Conservation (phyloP, 352 stramenopile species). For the Pythium monospermum region DNA sequence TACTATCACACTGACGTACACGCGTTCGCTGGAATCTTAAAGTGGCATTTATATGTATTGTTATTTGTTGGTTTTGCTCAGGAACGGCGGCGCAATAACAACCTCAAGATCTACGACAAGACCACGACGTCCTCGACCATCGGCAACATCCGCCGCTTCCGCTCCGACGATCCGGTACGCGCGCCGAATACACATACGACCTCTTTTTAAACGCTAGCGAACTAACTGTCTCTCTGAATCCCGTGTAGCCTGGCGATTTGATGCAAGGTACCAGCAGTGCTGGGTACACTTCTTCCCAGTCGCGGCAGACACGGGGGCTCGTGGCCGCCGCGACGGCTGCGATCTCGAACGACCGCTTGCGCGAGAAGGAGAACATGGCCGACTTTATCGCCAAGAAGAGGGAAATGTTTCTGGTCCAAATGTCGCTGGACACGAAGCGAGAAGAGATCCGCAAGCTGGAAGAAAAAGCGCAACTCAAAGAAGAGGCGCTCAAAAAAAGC, state of each 20-base stretch:
- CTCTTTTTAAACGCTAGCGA: too few species aligned
- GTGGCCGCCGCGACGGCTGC: slow-evolving; percentile 73
- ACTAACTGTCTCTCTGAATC: too few species aligned
- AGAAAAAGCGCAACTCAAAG: slow-evolving; percentile 93
- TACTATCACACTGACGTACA: too few species aligned
- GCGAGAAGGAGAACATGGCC: slow-evolving; percentile 94
- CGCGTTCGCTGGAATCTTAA: too few species aligned
- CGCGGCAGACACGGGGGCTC: slow-evolving; percentile 67
- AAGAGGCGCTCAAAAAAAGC: slow-evolving; percentile 93
- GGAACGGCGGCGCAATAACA: slow-evolving; percentile 54
- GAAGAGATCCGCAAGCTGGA: slow-evolving; percentile 96
- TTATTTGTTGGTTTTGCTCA: slow-evolving; percentile 6
- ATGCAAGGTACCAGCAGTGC: slow-evolving; percentile 16
- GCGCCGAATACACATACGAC: background rate
- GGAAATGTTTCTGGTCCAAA: slow-evolving; percentile 96
- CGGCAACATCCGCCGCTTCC: slow-evolving; percentile 75
- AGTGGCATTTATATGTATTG: too few species aligned
- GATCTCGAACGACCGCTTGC: slow-evolving; percentile 81
- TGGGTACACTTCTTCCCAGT: slow-evolving; percentile 58
- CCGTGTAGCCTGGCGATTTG: background rate
- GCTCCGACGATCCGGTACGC: slow-evolving; percentile 51
- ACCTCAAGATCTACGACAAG: slow-evolving; percentile 90
- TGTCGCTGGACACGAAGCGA: slow-evolving; percentile 94
- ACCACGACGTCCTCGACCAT: slow-evolving; percentile 73
- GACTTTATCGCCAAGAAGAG: slow-evolving; percentile 96